These are phyloP conservation scores for Daedaleopsis nitida DNA, from an alignment of 768 basidiomycete species.

Conservation along the genomic window DNA sequence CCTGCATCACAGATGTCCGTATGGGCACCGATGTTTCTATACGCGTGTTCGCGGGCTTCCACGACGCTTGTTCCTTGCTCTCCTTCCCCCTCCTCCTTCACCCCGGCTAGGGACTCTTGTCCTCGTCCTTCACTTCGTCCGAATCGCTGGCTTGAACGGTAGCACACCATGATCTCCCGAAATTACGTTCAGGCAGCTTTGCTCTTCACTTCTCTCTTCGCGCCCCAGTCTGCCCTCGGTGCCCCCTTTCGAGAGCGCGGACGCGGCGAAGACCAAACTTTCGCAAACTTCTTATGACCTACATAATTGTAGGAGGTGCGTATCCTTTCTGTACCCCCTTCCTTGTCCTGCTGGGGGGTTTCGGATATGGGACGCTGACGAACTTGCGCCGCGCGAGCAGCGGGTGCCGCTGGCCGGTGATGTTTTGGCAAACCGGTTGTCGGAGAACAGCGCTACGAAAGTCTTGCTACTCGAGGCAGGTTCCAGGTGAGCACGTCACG, in stretches of 20 bases:
- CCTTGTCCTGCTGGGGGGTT: not conserved
- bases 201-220: not conserved
- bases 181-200: not conserved
- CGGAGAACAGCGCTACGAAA: not conserved
- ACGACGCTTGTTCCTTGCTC: too few species aligned
- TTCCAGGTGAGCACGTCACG: not conserved
- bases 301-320: constrained; percentile 38
- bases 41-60: too few species aligned
- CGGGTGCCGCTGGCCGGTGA: constrained; percentile 9
- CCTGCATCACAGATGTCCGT: too few species aligned
- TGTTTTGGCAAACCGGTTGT: constrained; percentile 4
- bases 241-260: not conserved
- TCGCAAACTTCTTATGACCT: constrained; percentile 33
- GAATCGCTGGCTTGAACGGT: not conserved
- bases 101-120: too few species aligned
- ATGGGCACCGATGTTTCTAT: too few species aligned
- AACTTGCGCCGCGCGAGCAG: not conserved
- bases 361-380: not conserved
- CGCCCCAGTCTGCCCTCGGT: not conserved
- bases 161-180: not conserved
- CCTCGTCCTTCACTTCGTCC: not conserved
- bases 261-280: not conserved
- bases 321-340: not conserved
- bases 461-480: constrained; percentile 2
- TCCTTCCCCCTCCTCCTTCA: too few species aligned